phyloP scores from a whole-genome alignment of 768 basidiomycete genomes.

The Rhizopogon vesiculosus region DNA sequence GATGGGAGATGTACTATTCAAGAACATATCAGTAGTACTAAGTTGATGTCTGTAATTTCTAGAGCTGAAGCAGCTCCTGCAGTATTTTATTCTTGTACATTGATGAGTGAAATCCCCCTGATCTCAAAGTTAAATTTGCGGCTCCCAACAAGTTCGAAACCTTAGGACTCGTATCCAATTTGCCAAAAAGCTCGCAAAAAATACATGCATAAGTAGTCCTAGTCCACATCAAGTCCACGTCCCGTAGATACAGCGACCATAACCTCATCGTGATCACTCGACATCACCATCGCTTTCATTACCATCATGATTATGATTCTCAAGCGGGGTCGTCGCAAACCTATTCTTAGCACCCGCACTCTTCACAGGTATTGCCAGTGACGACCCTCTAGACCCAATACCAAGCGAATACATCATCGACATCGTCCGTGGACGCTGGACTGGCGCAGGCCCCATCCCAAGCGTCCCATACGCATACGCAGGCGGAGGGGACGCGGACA shows the following conservation, averaged over 20 bases:
- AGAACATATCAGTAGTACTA: too few relatives aligned
- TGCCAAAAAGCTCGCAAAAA: not conserved
- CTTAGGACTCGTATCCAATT: too few relatives aligned
- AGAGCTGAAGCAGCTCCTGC: too few relatives aligned
- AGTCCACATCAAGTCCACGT: not conserved
- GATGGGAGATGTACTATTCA: too few relatives aligned
- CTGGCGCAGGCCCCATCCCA: constrained; percentile 11
- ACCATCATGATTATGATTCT: not conserved
- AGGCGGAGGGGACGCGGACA: constrained; percentile 2
- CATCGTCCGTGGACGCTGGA: constrained; percentile 40
- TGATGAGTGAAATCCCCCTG: too few relatives aligned
- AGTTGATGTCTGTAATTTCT: too few relatives aligned
- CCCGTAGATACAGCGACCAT: not conserved
- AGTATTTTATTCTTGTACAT: too few relatives aligned
- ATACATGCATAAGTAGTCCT: not conserved
- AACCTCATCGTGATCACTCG: constrained; percentile 8
- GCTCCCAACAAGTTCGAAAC: too few relatives aligned
- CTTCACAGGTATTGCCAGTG: constrained; percentile 15
- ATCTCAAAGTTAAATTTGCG: too few relatives aligned
- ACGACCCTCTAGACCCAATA: constrained; percentile 41
- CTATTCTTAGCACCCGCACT: not conserved
- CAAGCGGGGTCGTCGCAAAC: not conserved
- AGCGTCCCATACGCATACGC: constrained; percentile 10
- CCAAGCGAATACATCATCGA: constrained; percentile 66
- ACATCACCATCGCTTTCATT: constrained; percentile 20